Base-by-base conservation (phyloP, 345 rosid species). In the Gossypium stocksii region DNA sequence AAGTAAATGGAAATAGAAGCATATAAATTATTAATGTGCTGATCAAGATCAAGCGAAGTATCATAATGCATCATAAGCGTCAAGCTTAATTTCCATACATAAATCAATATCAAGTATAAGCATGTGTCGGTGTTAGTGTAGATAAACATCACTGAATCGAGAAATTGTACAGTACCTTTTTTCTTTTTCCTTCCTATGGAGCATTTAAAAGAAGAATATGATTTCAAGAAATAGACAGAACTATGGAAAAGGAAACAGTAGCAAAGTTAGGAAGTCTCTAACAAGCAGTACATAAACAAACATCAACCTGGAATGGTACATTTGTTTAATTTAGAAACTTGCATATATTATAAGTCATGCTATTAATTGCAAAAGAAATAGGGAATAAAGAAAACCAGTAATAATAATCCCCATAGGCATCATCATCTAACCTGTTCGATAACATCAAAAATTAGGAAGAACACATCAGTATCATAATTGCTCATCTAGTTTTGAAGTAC, bases 381-480 rank as follows among this genome's bases (percentile, higher is more conserved):
- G 56, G n/a, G 2, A 13, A 29, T 46, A 15, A n/a, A 29, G 10
- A n/a, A 29, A 34, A 51, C 7, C 1, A 34, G 6, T 34, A 34
- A 34, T 0, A 19, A 44, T 22, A n/a, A 45, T 17, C 7, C 41
- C 27, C 25, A 45, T 6, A 2, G 34, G 34, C 20, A 41, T 71
- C 52, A 73, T 61, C 66, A 73, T 45, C 77, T 78, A 85, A 89
- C 99, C 94, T 88, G 84, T 73, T 86, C 94, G 78, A 95, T 93
- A 72, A 90, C 96, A 78, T 90, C 90, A 80, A 95, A 95, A 74
- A 95, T 88, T 74, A 97, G 99, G 82, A 89, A 13, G 84, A 95
- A 95, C 54, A 93, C 93, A 82, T 95, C 99, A 73, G 99, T 95
- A 77, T 95, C 99, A 78, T 93, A 95, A 80, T 91, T 95, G 94